Evolutionary conservation across 257 asterid species (phyloP).

Genomic region (Cordia subcordata): DNA sequence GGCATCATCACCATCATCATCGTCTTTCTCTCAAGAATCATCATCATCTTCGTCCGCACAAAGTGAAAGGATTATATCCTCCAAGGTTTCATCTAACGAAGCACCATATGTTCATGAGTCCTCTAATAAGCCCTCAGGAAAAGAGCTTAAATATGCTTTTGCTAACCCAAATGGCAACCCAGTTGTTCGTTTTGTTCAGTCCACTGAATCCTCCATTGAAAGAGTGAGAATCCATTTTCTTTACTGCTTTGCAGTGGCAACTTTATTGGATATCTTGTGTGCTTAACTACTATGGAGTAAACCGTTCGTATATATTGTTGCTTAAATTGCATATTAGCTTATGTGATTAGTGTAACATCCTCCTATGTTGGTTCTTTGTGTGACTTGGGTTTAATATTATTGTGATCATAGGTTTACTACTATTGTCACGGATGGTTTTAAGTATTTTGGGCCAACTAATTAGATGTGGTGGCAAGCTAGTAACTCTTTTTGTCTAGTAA

Average conservation of each 20-base stretch:
- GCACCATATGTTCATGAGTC: conserved; percentile 34
- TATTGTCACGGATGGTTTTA: no score
- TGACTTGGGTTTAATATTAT: no score
- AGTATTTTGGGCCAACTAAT: no score
- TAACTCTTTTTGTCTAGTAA: no score
- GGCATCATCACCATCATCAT: conserved; percentile 41
- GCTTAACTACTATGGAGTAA: no score
- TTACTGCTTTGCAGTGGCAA: background rate
- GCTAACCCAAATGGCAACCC: conserved; percentile 47
- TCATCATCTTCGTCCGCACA: conserved; percentile 32
- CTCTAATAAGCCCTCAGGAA: conserved; percentile 25
- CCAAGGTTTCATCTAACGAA: conserved; percentile 25
- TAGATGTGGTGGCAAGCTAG: no score
- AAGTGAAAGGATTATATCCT: conserved; percentile 24
- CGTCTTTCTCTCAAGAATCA: conserved; percentile 53
- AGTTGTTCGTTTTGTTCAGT: conserved; percentile 42
- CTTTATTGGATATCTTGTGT: no score
- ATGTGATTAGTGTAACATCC: no score
- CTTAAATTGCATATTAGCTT: no score
- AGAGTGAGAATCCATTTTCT: conserved; percentile 28
- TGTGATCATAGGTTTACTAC: no score
- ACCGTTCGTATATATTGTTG: background rate
- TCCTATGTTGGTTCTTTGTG: no score
- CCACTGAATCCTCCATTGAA: conserved; percentile 66
- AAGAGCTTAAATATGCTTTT: conserved; percentile 29